Conservation (phyloP, 2,329 filamentous ascomycete species). For the Neofusicoccum laricinum region DNA sequence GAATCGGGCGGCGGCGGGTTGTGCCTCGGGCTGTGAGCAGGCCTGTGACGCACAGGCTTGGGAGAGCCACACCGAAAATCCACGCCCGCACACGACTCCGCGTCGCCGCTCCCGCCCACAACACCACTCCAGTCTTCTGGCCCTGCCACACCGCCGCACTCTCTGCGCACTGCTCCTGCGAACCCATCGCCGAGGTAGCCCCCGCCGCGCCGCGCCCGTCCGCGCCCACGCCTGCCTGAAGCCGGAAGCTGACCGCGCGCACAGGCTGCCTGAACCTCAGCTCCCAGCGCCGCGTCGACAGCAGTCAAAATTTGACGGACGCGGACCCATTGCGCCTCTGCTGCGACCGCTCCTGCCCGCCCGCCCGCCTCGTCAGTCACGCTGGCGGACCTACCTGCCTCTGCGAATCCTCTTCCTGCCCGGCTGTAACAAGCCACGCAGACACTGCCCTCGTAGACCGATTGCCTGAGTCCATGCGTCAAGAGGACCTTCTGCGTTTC, state of each 20-base stretch:
- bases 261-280: conserved; percentile 3
- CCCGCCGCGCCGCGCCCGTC: background rate
- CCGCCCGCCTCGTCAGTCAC: conserved; percentile 24
- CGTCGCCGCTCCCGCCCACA: background rate
- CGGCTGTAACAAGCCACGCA: conserved; percentile 37
- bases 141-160: background rate
- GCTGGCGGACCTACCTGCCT: conserved; percentile 30
- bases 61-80: conserved; percentile 14
- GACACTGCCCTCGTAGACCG: conserved; percentile 21
- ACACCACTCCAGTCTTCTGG: background rate
- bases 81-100: conserved; percentile 8
- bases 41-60: conserved; percentile 3
- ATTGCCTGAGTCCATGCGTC: conserved; percentile 71
- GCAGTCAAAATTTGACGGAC: conserved; percentile 15
- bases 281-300: conserved; percentile 7
- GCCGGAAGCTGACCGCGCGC: conserved; percentile 1
- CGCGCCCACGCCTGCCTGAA: background rate
- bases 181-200: background rate
- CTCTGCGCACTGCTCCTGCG: background rate
- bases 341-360: background rate
- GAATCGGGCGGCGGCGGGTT: background rate
- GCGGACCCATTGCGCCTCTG: conserved; percentile 9
- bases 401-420: conserved; percentile 26
- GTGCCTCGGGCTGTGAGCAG: background rate
- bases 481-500: conserved; percentile 85